These are phyloP conservation scores for Mortierella sp. DNA, from an alignment of 371 early-diverging fungal species.

Conservation along the genomic window DNA sequence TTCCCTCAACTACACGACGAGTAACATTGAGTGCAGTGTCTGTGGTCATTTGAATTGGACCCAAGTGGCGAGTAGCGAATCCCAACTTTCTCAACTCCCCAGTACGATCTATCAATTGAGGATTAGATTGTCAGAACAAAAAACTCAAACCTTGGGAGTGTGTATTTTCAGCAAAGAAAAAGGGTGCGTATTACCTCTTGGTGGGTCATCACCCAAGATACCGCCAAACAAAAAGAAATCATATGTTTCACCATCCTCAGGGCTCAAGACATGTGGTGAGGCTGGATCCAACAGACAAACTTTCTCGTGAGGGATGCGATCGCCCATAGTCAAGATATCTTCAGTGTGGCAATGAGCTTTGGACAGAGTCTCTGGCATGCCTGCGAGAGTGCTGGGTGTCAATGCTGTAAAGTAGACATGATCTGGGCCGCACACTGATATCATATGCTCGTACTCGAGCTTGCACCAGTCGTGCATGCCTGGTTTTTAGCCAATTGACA, in stretches of 20 bases:
- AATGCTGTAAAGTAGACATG: conserved; percentile 72
- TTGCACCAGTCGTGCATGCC: conserved; percentile 80
- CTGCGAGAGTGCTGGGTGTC: conserved; percentile 64
- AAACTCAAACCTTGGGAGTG: background rate
- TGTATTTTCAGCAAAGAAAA: background rate
- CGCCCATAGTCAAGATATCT: conserved; percentile 71
- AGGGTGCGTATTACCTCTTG: conserved; percentile 62
- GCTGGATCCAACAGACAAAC: conserved; percentile 84
- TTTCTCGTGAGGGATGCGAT: conserved; percentile 65
- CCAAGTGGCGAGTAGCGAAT: conserved; percentile 84
- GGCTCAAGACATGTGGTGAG: conserved; percentile 67
- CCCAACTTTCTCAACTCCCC: conserved; percentile 78
- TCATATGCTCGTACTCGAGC: conserved; percentile 84
- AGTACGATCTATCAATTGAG: conserved; percentile 73
- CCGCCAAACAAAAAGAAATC: conserved; percentile 88
- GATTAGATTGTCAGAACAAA: background rate
- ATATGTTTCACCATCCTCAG: conserved; percentile 77
- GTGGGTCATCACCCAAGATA: conserved; percentile 80
- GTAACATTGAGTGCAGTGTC: conserved; percentile 77
- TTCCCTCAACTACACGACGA: conserved; percentile 69
- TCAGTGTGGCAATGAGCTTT: conserved; percentile 70
- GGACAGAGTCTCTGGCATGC: conserved; percentile 66
- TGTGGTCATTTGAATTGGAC: conserved; percentile 84
- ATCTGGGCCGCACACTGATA: conserved; percentile 68
- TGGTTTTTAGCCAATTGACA: conserved; percentile 7